Base-by-base conservation (phyloP, 2,329 filamentous ascomycete genomes). In the Zarea fungicola region DNA sequence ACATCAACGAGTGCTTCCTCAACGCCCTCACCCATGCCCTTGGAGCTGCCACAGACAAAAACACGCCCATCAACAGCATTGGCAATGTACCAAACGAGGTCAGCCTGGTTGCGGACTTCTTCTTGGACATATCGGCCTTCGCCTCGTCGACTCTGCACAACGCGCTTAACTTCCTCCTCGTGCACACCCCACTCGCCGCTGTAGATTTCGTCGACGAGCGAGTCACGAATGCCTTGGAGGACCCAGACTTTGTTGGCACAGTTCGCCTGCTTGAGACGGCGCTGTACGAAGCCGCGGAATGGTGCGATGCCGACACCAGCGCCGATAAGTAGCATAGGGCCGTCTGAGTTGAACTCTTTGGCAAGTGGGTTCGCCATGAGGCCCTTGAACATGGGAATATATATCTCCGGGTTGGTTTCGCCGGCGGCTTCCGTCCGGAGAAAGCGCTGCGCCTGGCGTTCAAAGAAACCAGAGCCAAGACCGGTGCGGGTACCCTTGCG, bases 211-310 rank as follows among this genome's bases (percentile, higher is more conserved):
- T 99, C 93, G 19, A 97, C 81, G 35, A 95, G 81, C 22, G 87
- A 90, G 69, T 99, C 93, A n/a, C 91, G 86, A 39, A 96, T 84
- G 32, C 91, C 91, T 70, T 96, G 91, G 37, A 96, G 80, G 39
- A 96, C 88, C 91, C 91, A 96, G 60, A 96, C 92, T 72, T 96
- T 96, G 76, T 96, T 96, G 54, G 89, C 90, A 63, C 91, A 96
- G 70, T 95, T 96, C 62, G 91, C 91, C 54, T 90, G 93, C 76
- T 92, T 92, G 50, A 96, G 77, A 11, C 91, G 81, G 52, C 95
- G 89, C 71, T 97, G 88, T 37, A 99, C 95, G 66, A 99, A 99
- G 50, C 93, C 93, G 42, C 93, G 84, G 83, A 99, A 99, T 0
- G 93, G 93, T 10, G 93, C 93, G 67, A 99, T 92, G 55, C 93